Evolutionary conservation across 208 protist species (phyloP).

Genomic region (Blechomonas ayalai): DNA sequence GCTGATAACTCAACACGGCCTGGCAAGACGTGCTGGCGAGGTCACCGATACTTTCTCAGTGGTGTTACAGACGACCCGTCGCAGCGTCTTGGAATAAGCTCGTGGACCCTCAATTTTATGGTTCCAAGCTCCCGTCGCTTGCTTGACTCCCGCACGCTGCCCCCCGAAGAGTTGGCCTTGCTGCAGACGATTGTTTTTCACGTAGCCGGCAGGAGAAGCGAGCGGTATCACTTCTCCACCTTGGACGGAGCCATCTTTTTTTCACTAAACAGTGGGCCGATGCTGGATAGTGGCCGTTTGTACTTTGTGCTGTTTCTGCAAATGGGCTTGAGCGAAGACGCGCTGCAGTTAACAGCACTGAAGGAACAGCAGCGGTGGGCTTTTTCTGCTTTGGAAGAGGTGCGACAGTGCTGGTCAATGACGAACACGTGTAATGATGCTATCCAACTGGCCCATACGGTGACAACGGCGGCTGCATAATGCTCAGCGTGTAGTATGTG

Average conservation of each 20-base stretch:
- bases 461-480: too few species aligned
- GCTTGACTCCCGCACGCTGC: constrained; percentile 8
- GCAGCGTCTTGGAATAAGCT: constrained; percentile 26
- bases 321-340: constrained; percentile 3
- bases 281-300: constrained; percentile 54
- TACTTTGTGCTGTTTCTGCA: constrained; percentile 67
- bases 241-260: constrained; percentile 39
- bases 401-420: constrained; percentile 56
- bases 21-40: constrained; percentile 39
- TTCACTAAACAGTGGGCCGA: constrained; percentile 35
- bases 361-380: constrained; percentile 24
- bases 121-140: constrained; percentile 39
- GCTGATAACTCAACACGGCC: constrained; percentile 59
- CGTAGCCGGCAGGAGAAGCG: constrained; percentile 15
- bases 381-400: constrained; percentile 35
- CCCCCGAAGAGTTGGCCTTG: constrained; percentile 27
- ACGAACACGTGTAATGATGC: constrained; percentile 47
- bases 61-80: constrained; percentile 15
- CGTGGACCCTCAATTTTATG: constrained; percentile 75
- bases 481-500: too few species aligned
- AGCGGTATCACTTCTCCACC: constrained; percentile 25
- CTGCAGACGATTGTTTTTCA: constrained; percentile 57
- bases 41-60: constrained; percentile 28
- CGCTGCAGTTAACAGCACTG: background rate
- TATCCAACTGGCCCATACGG: too few species aligned